Evolutionary conservation across 805 yeast species (phyloP).

Genomic region (Lipomyces yamadae): DNA sequence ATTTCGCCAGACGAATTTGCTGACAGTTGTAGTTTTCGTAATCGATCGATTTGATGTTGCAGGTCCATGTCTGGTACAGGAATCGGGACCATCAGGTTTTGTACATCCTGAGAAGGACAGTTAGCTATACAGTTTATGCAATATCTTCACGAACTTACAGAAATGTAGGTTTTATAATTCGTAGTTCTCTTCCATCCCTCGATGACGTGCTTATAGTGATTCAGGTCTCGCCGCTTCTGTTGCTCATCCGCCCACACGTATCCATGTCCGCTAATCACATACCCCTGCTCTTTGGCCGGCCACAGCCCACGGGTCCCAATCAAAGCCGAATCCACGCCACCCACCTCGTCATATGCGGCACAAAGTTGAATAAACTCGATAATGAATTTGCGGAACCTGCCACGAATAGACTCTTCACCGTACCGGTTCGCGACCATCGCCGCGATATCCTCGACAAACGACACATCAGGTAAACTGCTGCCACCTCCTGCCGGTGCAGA

Average conservation of each 20-base stretch:
- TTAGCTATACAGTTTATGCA: not conserved
- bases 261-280: constrained; percentile 43
- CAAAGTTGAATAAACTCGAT: constrained; percentile 42
- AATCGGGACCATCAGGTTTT: constrained; percentile 32
- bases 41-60: constrained; percentile 42
- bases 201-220: constrained; percentile 40
- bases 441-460: constrained; percentile 41
- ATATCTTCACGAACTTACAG: constrained; percentile 6
- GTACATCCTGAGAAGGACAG: not conserved
- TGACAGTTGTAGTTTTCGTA: constrained; percentile 39
- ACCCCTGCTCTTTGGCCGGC: constrained; percentile 29
- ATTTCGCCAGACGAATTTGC: constrained; percentile 41
- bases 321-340: constrained; percentile 39
- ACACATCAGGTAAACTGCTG: constrained; percentile 26
- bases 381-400: constrained; percentile 41
- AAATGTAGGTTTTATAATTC: constrained; percentile 29
- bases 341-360: constrained; percentile 41
- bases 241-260: constrained; percentile 43
- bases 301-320: constrained; percentile 15
- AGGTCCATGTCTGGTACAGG: constrained; percentile 42
- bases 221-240: constrained; percentile 38
- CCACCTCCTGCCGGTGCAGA: not conserved
- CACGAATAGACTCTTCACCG: constrained; percentile 42
- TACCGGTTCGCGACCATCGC: constrained; percentile 42
- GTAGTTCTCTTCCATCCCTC: constrained; percentile 44